These are phyloP conservation scores for Monosporascus sp. DNA, from an alignment of 2,329 filamentous ascomycete genomes.

Conservation along the genomic window DNA sequence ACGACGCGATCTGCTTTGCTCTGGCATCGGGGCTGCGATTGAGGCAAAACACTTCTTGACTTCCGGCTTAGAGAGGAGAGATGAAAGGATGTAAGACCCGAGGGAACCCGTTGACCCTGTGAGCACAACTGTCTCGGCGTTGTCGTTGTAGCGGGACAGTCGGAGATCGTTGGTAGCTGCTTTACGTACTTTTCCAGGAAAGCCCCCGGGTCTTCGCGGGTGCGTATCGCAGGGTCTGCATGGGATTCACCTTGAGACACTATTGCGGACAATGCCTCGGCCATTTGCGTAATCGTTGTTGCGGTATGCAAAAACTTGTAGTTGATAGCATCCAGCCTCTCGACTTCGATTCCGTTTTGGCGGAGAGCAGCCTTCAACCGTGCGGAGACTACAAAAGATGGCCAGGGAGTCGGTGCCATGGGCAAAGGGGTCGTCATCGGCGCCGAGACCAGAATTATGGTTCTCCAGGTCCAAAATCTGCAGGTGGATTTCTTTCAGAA, in stretches of 20 bases:
- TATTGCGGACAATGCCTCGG: neutral
- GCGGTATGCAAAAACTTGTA: constrained; percentile 3
- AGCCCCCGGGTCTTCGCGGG: no score
- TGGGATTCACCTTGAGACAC: neutral
- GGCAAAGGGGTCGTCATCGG: constrained; percentile 17
- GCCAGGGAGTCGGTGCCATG: constrained; percentile 6
- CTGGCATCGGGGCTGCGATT: constrained; percentile 9
- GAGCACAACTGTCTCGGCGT: constrained; percentile 6
- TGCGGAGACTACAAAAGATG: neutral
- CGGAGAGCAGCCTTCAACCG: constrained; percentile 5
- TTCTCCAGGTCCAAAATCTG: constrained; percentile 7
- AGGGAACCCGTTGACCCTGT: constrained; percentile 13
- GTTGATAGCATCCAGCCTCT: neutral
- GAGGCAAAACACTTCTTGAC: constrained; percentile 9
- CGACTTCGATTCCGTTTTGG: neutral
- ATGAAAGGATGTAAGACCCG: constrained; percentile 12
- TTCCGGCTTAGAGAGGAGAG: constrained; percentile 6
- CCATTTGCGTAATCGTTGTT: constrained; percentile 1
- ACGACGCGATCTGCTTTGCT: constrained; percentile 6
- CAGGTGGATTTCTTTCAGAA: constrained; percentile 14
- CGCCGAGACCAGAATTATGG: constrained; percentile 8
- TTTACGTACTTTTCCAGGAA: no score
- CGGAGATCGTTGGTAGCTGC: no score
- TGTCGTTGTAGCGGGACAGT: no score
- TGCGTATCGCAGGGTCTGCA: no score